Evolutionary conservation across 306 rosid species (phyloP), one percentile per base, ranked within the genome.

Genomic region (Prunus mongolica): DNA sequence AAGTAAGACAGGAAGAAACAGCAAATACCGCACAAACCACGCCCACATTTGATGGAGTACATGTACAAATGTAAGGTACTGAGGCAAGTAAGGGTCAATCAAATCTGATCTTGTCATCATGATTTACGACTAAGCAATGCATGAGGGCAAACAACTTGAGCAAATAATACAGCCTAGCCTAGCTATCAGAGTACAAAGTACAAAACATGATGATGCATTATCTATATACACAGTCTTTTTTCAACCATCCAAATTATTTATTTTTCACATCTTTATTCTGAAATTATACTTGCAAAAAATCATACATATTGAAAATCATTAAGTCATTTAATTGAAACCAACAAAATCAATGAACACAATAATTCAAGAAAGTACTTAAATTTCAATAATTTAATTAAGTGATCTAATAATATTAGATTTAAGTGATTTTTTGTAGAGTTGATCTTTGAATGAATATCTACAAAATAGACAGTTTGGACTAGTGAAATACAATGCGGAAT

Each of bases 381-480:
- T 34, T 1, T 34, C 0, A 34, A 34, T 34, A 34, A 34, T 34
- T 34, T 34, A 34, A 34, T 34, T 34, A 1, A 34, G 6, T 34
- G 2, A 6, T 6, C 1, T 1, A 34, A 34, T 34, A 0, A 34
- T 34, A 34, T 34, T 8, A 1, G 0, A 34, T 34, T 34, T 8
- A 34, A 34, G 2, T 34, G 1, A 5, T 34, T 34, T 5, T 34
- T 34, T 34, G 0, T 34, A 5, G 0, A 34, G 0, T 5, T 34
- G 0, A 34, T 34, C 0, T 34, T 34, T 34, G 0, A 6, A 34
- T 34, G 41, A 34, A 34, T 34, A 34, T 34, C 1, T 34, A 34
- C 41, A 34, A 34, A 34, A 34, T 34, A 34, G 0, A 34, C 2
- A 0, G 0, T 34, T 34, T 34, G 41, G 0, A 34, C 6, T 5